Evolutionary conservation across 1,284 basidiomycete species (phyloP), one percentile per base, ranked within the genome.

Genomic region (Grifola frondosa): DNA sequence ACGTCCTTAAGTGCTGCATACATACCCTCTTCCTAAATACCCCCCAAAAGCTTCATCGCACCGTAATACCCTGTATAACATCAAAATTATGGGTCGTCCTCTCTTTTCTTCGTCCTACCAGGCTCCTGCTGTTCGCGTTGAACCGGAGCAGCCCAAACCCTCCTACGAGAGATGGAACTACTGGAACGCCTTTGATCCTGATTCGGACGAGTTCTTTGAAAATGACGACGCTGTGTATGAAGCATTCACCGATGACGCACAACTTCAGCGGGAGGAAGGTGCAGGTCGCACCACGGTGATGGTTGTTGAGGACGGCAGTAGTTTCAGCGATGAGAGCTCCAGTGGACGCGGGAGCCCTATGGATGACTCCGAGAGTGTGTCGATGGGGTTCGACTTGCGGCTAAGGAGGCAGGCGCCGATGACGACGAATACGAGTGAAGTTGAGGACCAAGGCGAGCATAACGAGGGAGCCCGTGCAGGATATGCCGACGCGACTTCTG

Each of bases 101-200:
- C 74, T 86, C 49, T 82, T 78, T 64, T 84, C 84, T 25, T 65
- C 69, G 49, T 41, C 64, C 34, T 71, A 75, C 50, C 53, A 68
- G 33, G 46, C 62, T 3, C 74, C 75, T 30, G 66, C 67, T 38
- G 71, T 80, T 41, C 73, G 71, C 57, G 69, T 72, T 38, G 75
- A 77, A 43, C 73, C 74, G 34, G 74, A 78, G 52, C 57, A 60
- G 21, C 64, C 65, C 23, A 56, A 65, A 38, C 61, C 65, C 35
- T 51, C 60, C 21, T 80, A 69, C 68, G 68, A 77, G 59, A 78
- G 67, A 61, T 88, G 84, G 84, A 77, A 79, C 47, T 67, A 72
- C 50, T 73, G 70, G 62, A 83, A 85, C 60, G 67, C 77, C 6
- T 88, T 88, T 59, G 85, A 88, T 64, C 85, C 86, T n/a, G 86